Evolutionary conservation across 2,329 filamentous ascomycete genomes (phyloP), one percentile per base, ranked within the genome.

Genomic region (Xylaria sp.): DNA sequence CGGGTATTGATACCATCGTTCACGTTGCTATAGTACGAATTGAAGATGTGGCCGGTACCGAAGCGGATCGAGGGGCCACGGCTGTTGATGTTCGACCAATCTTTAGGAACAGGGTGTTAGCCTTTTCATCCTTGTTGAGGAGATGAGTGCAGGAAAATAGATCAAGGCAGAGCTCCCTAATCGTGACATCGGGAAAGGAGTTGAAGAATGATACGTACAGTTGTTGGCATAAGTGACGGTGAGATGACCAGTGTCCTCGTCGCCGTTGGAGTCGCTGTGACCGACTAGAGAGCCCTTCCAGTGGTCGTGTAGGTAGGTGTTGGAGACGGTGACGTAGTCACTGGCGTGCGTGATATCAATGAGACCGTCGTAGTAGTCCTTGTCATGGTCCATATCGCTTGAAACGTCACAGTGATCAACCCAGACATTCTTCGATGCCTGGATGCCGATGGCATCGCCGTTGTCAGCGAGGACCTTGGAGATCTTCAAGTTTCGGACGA

Each of bases 281-380:
- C 86, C 87, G 63, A 89, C 70, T 4, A 78, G 68, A 48, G 74
- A 73, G n/a, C 55, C 73, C 66, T 78, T 78, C 68, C 70, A 77
- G 84, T 90, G 88, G 71, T 91, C 81, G 71, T 82, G 81, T 68
- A 82, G 73, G 72, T 80, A 81, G 15, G 73, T 79, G 74, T 82
- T 79, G 51, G 80, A 82, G 69, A 87, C 76, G 65, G 86, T 91
- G 66, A 91, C 78, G 75, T 82, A 91, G 81, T 92, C 89, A 10
- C 85, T 82, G 56, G 83, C 90, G 80, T 91, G 90, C 59, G 86
- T 90, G 60, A 86, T 81, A 74, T 92, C 90, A 56, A 89, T 80
- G 1, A 92, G 85, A 39, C 90, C 90, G 66, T 92, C 90, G 76
- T 90, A 92, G 82, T 87, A 90, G 82, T 92, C 89, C 82, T 92